These are phyloP conservation scores for Solanum lignicaule DNA, from an alignment of 257 asterid genomes.

Conservation along the genomic window DNA sequence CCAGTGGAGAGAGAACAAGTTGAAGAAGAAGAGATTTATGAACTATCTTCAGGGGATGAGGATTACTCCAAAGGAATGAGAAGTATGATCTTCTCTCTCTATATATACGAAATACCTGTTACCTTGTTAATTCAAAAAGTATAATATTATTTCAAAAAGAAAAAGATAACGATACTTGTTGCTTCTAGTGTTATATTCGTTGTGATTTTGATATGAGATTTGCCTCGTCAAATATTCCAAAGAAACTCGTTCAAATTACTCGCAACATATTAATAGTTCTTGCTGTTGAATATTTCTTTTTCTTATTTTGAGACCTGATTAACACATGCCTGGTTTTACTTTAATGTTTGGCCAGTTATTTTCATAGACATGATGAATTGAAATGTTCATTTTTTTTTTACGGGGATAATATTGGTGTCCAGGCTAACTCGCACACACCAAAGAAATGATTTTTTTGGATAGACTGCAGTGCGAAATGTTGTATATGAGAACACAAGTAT, in stretches of 20 bases:
- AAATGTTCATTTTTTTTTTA: background rate
- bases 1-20: constrained; percentile 25
- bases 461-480: background rate
- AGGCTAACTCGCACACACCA: background rate
- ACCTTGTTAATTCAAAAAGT: background rate
- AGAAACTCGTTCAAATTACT: background rate
- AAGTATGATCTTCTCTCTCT: constrained; percentile 34
- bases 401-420: background rate
- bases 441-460: background rate
- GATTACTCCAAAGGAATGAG: constrained; percentile 71
- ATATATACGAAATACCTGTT: background rate
- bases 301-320: background rate
- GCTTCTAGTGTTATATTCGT: background rate
- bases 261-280: background rate
- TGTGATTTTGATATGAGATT: background rate
- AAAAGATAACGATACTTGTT: background rate
- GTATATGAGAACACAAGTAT: background rate
- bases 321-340: background rate
- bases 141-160: background rate
- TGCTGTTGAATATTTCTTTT: background rate
- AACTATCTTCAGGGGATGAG: constrained; percentile 87
- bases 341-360: background rate
- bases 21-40: constrained; percentile 43
- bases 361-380: background rate
- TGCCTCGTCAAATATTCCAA: background rate